phyloP scores from a whole-genome alignment of 2,329 filamentous ascomycete genomes.

The Claviceps monticola region DNA sequence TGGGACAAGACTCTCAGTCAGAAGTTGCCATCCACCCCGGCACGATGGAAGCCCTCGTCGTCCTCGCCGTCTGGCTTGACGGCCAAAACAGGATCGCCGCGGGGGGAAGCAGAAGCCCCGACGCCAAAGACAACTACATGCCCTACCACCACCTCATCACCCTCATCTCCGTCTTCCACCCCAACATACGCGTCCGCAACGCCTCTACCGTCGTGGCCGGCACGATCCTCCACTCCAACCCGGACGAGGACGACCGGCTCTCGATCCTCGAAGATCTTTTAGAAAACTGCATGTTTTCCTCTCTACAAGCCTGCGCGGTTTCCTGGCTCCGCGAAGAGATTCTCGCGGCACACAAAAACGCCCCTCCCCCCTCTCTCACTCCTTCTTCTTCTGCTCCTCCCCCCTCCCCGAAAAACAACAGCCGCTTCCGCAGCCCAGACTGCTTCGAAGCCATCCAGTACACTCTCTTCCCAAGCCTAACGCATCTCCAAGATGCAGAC shows the following conservation, averaged over 20 bases:
- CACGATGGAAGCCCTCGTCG: constrained; percentile 44
- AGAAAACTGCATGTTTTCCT: constrained; percentile 50
- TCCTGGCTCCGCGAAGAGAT: constrained; percentile 52
- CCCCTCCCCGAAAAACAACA: constrained; percentile 8
- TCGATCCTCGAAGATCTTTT: constrained; percentile 50
- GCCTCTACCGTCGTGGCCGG: constrained; percentile 40
- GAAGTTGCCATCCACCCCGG: constrained; percentile 37
- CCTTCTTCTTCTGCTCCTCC: too few species aligned
- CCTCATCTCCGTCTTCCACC: constrained; percentile 43
- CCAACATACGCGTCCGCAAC: constrained; percentile 38
- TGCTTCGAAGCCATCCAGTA: constrained; percentile 48
- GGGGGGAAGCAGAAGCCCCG: constrained; percentile 8
- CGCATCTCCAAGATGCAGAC: constrained; percentile 29
- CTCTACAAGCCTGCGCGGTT: constrained; percentile 48
- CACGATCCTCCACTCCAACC: constrained; percentile 41
- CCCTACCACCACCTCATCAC: constrained; percentile 46
- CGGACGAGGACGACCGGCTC: constrained; percentile 43
- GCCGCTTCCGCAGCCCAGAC: constrained; percentile 36
- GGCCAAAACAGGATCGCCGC: constrained; percentile 29
- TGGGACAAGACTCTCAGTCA: constrained; percentile 34
- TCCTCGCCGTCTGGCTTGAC: constrained; percentile 46
- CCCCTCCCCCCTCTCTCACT: constrained; percentile 1
- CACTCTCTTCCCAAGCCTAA: constrained; percentile 43
- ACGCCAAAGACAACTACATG: constrained; percentile 35
- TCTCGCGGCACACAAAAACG: constrained; percentile 27